Percentiles rank a stretch among this genome's conserved stretches.
Evolutionary conservation across 768 basidiomycete genomes (phyloP).

Genomic region (Phaeotremella skinneri): DNA sequence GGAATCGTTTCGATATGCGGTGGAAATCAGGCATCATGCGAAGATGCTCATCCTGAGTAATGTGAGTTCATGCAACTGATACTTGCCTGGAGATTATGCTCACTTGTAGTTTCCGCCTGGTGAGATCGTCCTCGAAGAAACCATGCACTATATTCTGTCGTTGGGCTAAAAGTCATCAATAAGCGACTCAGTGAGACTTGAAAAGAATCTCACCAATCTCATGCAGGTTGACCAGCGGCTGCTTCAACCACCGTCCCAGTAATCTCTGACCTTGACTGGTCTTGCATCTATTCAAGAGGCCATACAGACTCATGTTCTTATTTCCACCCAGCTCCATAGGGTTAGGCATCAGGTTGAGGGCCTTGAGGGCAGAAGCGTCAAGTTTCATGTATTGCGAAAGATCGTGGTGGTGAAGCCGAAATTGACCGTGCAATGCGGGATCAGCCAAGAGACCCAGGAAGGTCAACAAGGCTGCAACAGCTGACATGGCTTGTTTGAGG

Average conservation of each 20-base stretch:
- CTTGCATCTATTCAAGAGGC: conserved; percentile 90
- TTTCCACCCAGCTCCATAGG: conserved; percentile 64
- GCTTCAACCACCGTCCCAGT: conserved; percentile 89
- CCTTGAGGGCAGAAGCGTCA: conserved; percentile 89
- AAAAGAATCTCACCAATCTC: conserved; percentile 69
- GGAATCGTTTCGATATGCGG: conserved; percentile 85
- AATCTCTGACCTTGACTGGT: conserved; percentile 88
- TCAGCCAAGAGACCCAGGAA: conserved; percentile 81
- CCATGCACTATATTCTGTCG: conserved; percentile 83
- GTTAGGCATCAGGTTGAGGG: conserved; percentile 77
- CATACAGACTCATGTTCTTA: conserved; percentile 82
- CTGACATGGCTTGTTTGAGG: conserved; percentile 72
- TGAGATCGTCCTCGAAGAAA: conserved; percentile 73
- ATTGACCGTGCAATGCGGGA: conserved; percentile 72
- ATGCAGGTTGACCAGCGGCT: conserved; percentile 88
- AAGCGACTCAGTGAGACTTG: background rate
- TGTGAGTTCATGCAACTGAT: too few species aligned
- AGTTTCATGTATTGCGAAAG: conserved; percentile 91
- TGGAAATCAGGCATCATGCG: conserved; percentile 92
- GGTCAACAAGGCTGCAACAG: conserved; percentile 73
- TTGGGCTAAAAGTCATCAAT: conserved; percentile 59
- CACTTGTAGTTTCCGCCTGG: conserved; percentile 72
- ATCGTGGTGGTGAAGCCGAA: conserved; percentile 79
- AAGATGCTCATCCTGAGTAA: conserved; percentile 84
- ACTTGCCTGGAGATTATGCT: too few species aligned